Evolutionary conservation across 2,329 filamentous ascomycete species (phyloP), one percentile per base, ranked within the genome.

Genomic region (Penicillium sp.): DNA sequence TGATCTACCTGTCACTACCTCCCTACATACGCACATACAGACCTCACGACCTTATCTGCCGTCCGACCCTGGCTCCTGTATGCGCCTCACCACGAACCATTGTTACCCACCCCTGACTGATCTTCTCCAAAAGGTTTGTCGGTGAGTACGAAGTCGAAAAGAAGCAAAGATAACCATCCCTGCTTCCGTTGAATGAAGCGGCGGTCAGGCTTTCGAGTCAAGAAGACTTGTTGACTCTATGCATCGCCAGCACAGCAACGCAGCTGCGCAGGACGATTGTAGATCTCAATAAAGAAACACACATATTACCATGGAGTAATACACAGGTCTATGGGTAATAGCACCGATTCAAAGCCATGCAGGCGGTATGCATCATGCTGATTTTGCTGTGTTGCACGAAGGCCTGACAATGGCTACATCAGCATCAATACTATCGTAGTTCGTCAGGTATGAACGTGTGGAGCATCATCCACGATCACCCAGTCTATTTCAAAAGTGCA

Each of bases 191-290:
- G 25, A 52, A n/a, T 19, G 25, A 59, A 60, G 25, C 56, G 55
- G 63, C 58, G 63, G 65, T 67, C 65, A 63, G 56, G 51, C n/a
- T 25, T 19, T 49, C 22, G 35, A 57, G 25, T 37, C 53, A 60
- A 38, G 4, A 7, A 25, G 46, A 16, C 5, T n/a, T 5, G 2
- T 8, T 33, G 4, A 6, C 1, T 49, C 28, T 56, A 65, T 64
- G 62, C 62, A 68, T 56, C 54, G 60, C 62, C 65, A 58, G 40
- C 65, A 54, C 46, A 56, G 49, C 58, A 62, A n/a, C 59, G 55
- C 62, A 58, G 55, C 11, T 14, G 35, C 3, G 35, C n/a, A 48
- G n/a, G 22, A 52, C 35, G 16, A 48, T 14, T n/a, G 35, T 13
- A 7, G 25, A 14, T 13, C 22, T 28, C 25, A 6, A 46, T 6